phyloP scores from a whole-genome alignment of 768 basidiomycete species.

The Cyclocybe cylindracea region DNA sequence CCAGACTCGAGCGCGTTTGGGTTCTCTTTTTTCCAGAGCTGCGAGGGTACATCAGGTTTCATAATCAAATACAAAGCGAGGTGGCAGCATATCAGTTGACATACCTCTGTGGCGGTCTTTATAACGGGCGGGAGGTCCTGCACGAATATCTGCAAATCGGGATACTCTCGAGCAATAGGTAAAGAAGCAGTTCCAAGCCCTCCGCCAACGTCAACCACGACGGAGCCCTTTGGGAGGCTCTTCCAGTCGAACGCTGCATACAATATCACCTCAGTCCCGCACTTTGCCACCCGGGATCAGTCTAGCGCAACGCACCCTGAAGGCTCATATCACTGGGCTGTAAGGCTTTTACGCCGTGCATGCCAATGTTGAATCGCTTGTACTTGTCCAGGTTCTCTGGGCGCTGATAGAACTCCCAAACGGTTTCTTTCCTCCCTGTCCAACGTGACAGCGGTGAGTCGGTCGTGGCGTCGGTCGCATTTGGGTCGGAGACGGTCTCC shows the following conservation, averaged over 20 bases:
- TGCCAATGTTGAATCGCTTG: slow-evolving; percentile 31
- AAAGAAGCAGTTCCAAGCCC: slow-evolving; percentile 55
- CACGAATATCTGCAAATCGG: slow-evolving; percentile 51
- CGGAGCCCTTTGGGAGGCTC: slow-evolving; percentile 45
- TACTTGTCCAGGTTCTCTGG: slow-evolving; percentile 19
- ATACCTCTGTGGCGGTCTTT: slow-evolving; percentile 15
- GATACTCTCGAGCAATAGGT: slow-evolving; percentile 33
- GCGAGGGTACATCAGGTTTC: neutral
- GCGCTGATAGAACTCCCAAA: slow-evolving; percentile 26
- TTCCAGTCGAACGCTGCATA: slow-evolving; percentile 63
- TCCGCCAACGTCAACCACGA: slow-evolving; percentile 70
- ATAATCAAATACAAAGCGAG: neutral
- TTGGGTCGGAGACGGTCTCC: slow-evolving; percentile 31
- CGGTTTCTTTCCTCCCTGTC: slow-evolving; percentile 15
- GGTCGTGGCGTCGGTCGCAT: slow-evolving; percentile 22
- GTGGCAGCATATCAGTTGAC: slow-evolving; percentile 31
- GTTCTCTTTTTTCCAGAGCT: slow-evolving; percentile 21
- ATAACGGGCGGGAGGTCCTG: slow-evolving; percentile 62
- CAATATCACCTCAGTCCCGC: too few species aligned
- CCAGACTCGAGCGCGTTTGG: slow-evolving; percentile 27
- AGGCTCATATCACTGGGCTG: slow-evolving; percentile 21
- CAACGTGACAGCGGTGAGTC: slow-evolving; percentile 26
- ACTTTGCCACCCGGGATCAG: too few species aligned
- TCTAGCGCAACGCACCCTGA: slow-evolving; percentile 2
- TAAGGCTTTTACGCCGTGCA: slow-evolving; percentile 27